Evolutionary conservation across 2,329 filamentous ascomycete genomes (phyloP), one percentile per base, ranked within the genome.

Genomic region (Aspergillus flavus): DNA sequence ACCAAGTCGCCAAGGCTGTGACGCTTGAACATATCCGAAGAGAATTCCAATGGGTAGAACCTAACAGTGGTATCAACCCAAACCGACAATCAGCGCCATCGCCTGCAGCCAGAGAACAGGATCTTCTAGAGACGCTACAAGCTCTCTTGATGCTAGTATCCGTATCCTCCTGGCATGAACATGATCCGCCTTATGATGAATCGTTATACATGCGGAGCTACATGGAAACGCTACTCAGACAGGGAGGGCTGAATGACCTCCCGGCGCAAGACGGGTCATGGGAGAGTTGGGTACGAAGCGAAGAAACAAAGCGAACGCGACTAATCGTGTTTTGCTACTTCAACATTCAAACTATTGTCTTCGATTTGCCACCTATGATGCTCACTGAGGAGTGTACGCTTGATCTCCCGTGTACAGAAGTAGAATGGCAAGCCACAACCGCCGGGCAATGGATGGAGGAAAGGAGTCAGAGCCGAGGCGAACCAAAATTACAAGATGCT

Each of bases 341-440:
- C 32, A 75, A 73, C n/a, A 74, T 76, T 16, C 73, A 74, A 34
- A 76, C 74, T 4, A 75, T 76, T n/a, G 73, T 76, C 2, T 76
- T 76, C 16, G 74, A 76, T 41, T 59, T 76, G 2, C 71, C 74
- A 1, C 72, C 74, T 0, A 64, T 75, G 56, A 71, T 76, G 9
- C 63, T 76, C 9, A 72, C 73, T 0, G 75, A 76, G 55, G 75
- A 76, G 32, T 55, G 76, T 16, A 64, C 67, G 0, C 41, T 76
- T 28, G 73, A 76, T n/a, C 61, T 76, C 5, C 74, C 74, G 1
- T 75, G 73, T 55, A 73, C 71, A 0, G 74, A 76, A 52, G 71
- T 64, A 14, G 74, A 76, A 67, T 76, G 74, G 74, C 73, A 73
- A 41, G 74, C 73, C 4, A 34, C 67, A 1, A 66, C 30, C 1